Evolutionary conservation across 768 basidiomycete genomes (phyloP).

Genomic region (Boletus rex-veris): DNA sequence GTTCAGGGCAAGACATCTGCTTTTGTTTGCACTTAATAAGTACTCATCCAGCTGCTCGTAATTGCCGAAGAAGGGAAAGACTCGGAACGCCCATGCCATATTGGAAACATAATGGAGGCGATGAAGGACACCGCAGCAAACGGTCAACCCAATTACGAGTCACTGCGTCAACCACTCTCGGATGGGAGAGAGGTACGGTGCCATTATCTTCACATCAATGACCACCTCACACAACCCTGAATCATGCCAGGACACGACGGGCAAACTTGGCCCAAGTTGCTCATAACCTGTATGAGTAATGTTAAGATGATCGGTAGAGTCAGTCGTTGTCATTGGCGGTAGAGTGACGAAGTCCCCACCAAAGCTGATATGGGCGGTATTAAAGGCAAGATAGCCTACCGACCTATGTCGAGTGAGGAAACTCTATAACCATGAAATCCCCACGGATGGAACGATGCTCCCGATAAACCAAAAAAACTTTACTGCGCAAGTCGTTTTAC

Average conservation of each 20-base stretch:
- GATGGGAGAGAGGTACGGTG: not conserved
- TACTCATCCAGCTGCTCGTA: too few relatives aligned
- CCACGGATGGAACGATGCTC: too few relatives aligned
- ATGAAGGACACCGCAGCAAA: not conserved
- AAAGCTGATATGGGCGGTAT: not conserved
- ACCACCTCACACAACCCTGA: not conserved
- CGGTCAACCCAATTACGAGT: not conserved
- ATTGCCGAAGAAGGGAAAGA: not conserved
- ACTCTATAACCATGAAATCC: slow-evolving; percentile 3
- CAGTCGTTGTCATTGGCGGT: not conserved
- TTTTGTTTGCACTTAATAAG: too few relatives aligned
- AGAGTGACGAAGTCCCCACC: not conserved
- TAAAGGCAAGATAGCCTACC: not conserved
- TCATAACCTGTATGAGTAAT: not conserved
- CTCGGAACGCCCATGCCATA: not conserved
- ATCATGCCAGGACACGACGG: slow-evolving; percentile 1
- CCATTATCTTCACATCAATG: not conserved
- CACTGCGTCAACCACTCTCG: not conserved
- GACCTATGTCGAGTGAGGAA: not conserved
- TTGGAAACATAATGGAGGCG: not conserved
- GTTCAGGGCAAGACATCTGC: not conserved
- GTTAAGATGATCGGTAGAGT: not conserved
- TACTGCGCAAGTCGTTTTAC: slow-evolving; percentile 17
- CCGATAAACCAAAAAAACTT: slow-evolving; percentile 13
- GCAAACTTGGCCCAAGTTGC: slow-evolving; percentile 10